Percentiles rank a stretch among this genome's conserved stretches.
These are phyloP conservation scores for Truncatella angustata DNA, from an alignment of 2,329 filamentous ascomycete genomes.

Conservation along the genomic window DNA sequence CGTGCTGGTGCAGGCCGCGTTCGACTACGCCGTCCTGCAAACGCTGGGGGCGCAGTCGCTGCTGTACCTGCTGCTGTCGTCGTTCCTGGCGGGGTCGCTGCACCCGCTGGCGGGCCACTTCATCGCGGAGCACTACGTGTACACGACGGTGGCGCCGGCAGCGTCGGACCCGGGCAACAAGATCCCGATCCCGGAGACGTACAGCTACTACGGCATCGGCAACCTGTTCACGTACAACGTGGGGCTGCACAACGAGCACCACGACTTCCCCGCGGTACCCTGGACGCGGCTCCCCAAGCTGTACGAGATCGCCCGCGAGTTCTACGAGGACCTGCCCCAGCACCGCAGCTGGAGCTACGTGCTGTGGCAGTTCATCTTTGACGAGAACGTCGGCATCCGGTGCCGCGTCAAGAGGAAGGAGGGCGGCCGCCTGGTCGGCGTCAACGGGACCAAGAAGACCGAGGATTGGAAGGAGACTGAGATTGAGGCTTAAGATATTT, in stretches of 20 bases:
- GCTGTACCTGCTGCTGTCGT: constrained; percentile 82
- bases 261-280: constrained; percentile 95
- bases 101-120: constrained; percentile 97
- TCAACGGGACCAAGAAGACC: constrained; percentile 38
- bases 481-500: constrained; percentile 55
- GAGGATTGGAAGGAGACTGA: constrained; percentile 67
- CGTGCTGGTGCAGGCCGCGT: constrained; percentile 70
- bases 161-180: constrained; percentile 57
- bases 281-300: constrained; percentile 84
- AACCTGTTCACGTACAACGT: constrained; percentile 97
- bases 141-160: constrained; percentile 58
- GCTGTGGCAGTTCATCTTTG: constrained; percentile 93
- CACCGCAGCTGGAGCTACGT: constrained; percentile 91
- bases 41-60: constrained; percentile 63
- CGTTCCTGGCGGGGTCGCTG: constrained; percentile 88
- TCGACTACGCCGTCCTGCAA: constrained; percentile 70
- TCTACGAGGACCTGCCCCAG: constrained; percentile 82
- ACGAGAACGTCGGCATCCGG: constrained; percentile 84
- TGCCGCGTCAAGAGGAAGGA: constrained; percentile 91
- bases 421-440: constrained; percentile 62
- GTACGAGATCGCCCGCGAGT: constrained; percentile 80
- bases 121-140: constrained; percentile 96
- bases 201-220: constrained; percentile 91
- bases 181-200: constrained; percentile 83
- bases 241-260: constrained; percentile 96